Evolutionary conservation across 768 basidiomycete genomes (phyloP).

Genomic region (Suillus ampliporus): DNA sequence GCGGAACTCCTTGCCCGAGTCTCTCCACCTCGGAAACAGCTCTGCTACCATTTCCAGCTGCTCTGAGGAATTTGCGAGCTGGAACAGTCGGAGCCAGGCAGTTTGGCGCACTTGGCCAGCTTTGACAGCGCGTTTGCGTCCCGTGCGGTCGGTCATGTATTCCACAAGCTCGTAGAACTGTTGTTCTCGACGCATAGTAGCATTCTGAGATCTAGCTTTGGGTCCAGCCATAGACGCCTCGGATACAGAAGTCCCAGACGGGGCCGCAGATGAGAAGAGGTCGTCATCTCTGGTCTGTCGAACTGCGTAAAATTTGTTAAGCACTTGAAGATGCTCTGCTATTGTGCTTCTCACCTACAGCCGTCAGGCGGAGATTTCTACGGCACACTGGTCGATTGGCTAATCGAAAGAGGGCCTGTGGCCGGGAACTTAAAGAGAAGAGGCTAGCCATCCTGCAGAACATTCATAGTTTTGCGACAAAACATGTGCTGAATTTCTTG

Average conservation of each 20-base stretch:
- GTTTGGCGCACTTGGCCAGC: conserved; percentile 47
- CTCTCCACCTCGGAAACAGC: conserved; percentile 57
- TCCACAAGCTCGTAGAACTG: conserved; percentile 29
- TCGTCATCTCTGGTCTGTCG: conserved; percentile 20
- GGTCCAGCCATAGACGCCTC: not conserved
- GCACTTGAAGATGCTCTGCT: not conserved
- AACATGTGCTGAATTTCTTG: not conserved
- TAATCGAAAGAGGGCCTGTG: conserved; percentile 2
- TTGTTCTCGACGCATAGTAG: conserved; percentile 21
- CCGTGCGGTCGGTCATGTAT: conserved; percentile 36
- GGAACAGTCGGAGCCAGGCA: conserved; percentile 57
- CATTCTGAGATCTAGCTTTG: conserved; percentile 1
- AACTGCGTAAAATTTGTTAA: conserved; percentile 17
- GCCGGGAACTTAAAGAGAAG: not conserved
- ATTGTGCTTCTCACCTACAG: not conserved
- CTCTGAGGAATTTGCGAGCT: conserved; percentile 53
- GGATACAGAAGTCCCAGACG: conserved; percentile 5
- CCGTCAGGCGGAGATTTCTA: not conserved
- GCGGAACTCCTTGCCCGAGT: conserved; percentile 46
- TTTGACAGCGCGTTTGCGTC: conserved; percentile 33
- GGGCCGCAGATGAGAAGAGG: conserved; percentile 18
- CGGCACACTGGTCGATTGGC: not conserved
- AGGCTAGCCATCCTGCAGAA: conserved; percentile 1
- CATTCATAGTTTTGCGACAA: not conserved
- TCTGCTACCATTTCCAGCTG: conserved; percentile 54